phyloP scores from a whole-genome alignment of 2,329 filamentous ascomycete genomes.

The Biscogniauxia mediterranea region DNA sequence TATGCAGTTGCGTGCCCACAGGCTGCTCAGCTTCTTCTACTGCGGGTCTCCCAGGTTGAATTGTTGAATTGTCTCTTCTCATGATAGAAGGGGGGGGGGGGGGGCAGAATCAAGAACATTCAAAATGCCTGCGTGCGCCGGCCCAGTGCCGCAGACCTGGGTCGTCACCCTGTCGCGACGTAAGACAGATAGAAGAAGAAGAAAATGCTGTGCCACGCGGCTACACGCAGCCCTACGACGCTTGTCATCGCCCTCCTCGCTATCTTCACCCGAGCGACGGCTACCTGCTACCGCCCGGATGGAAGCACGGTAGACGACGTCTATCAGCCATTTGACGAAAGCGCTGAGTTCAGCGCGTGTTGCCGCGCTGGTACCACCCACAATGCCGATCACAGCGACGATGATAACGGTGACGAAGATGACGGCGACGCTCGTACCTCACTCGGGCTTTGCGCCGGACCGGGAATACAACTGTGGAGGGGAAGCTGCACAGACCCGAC shows the following conservation, averaged over 20 bases:
- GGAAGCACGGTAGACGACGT: conserved; percentile 2
- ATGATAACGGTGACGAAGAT: neutral
- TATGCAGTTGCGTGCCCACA: neutral
- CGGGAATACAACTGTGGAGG: conserved; percentile 1
- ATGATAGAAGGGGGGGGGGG: neutral
- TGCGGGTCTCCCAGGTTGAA: neutral
- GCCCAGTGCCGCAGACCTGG: neutral
- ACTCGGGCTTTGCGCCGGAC: neutral
- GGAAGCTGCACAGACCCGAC: conserved; percentile 4
- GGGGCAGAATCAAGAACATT: neutral
- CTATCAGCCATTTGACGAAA: conserved; percentile 4
- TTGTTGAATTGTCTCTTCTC: neutral
- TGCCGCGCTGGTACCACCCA: conserved; percentile 2
- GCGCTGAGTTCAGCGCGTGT: conserved; percentile 7
- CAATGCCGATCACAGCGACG: neutral
- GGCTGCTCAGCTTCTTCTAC: neutral
- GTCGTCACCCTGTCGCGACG: neutral
- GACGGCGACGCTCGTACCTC: neutral
- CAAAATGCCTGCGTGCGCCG: neutral
- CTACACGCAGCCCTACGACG: neutral
- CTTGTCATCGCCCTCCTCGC: conserved; percentile 1
- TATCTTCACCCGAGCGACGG: neutral
- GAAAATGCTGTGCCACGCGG: neutral
- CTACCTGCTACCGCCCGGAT: conserved; percentile 5
- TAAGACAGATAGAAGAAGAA: neutral